Percentiles rank a stretch among this genome's conserved stretches.
phyloP scores from a whole-genome alignment of 169 alveolate genomes.

The Eimeria zaria region DNA sequence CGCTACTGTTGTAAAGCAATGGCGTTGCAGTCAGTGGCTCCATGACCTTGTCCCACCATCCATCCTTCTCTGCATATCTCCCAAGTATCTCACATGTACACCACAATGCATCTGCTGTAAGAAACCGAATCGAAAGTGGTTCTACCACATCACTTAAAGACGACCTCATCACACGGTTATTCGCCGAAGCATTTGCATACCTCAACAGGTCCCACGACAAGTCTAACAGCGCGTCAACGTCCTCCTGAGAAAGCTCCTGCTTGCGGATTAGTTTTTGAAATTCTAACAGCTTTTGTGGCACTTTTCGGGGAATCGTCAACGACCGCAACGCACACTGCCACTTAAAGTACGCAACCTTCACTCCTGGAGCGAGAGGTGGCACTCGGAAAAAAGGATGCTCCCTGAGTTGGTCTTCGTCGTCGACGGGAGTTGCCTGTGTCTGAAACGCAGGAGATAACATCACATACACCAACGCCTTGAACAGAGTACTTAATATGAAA shows the following conservation, averaged over 20 bases:
- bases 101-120: slow-evolving; percentile 39
- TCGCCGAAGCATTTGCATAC: background rate
- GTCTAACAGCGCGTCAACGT: background rate
- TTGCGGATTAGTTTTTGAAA: background rate
- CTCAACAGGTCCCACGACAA: background rate
- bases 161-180: background rate
- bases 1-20: no score
- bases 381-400: slow-evolving; percentile 1
- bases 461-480: background rate
- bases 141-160: background rate
- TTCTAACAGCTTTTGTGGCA: background rate
- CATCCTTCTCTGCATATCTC: background rate
- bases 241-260: background rate
- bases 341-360: background rate
- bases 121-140: slow-evolving; percentile 5
- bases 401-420: background rate
- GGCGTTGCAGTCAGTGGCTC: background rate
- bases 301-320: background rate
- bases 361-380: background rate
- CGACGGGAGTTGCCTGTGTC: background rate
- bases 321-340: background rate
- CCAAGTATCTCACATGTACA: slow-evolving; percentile 6
- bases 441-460: background rate
- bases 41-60: background rate
- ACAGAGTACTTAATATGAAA: background rate